Evolutionary conservation across 169 alveolate genomes (phyloP).

Genomic region (Cryptosporidium canis): DNA sequence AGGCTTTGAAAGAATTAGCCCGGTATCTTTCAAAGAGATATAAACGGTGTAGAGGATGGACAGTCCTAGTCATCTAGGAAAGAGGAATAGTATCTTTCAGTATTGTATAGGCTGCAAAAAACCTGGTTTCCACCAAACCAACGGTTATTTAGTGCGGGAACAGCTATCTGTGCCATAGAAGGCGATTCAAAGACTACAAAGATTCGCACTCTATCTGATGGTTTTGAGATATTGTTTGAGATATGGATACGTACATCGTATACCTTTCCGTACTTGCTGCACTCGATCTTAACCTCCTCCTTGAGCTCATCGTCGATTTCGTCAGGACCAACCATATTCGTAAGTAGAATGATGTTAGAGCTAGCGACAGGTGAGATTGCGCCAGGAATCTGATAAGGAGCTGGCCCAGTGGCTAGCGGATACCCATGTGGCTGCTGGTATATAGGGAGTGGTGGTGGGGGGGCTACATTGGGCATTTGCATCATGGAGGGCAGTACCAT

Average conservation of each 20-base stretch:
- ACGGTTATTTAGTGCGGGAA: constrained; percentile 76
- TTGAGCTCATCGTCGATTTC: constrained; percentile 76
- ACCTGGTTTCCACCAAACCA: constrained; percentile 80
- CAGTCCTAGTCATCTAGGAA: constrained; percentile 48
- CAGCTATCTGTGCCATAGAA: constrained; percentile 75
- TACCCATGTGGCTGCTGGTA: constrained; percentile 68
- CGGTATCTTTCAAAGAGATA: constrained; percentile 29
- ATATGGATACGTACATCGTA: constrained; percentile 73
- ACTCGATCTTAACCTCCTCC: constrained; percentile 75
- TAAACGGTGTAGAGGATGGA: constrained; percentile 4
- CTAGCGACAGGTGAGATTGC: constrained; percentile 7
- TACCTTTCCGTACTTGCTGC: constrained; percentile 75
- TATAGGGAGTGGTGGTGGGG: constrained; percentile 64
- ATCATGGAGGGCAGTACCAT: constrained; percentile 67
- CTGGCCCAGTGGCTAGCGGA: constrained; percentile 10
- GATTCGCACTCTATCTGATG: constrained; percentile 73
- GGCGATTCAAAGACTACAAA: constrained; percentile 73
- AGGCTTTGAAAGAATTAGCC: constrained; percentile 45
- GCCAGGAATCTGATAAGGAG: background rate
- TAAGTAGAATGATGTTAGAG: constrained; percentile 67
- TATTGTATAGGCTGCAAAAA: constrained; percentile 65
- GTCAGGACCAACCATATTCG: constrained; percentile 77
- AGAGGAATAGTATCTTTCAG: constrained; percentile 72
- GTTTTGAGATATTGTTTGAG: constrained; percentile 40
- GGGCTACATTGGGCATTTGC: constrained; percentile 68